Base-by-base conservation (phyloP, 306 rosid species). In the Fragaria iinumae region DNA sequence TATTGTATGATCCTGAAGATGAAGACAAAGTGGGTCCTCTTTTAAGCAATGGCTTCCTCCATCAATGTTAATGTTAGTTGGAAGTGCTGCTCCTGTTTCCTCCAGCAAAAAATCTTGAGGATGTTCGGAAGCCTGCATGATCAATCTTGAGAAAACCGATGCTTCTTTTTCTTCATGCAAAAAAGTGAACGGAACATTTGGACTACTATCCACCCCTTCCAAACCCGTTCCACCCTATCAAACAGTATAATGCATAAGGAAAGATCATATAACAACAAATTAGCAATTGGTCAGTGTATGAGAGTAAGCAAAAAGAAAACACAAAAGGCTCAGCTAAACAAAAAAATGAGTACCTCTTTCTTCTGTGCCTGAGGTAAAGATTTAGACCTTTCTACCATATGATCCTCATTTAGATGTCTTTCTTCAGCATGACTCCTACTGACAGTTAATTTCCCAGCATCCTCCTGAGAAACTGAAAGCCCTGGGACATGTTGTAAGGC, bases 341-440 rank as follows among this genome's bases (percentile, higher is more conserved):
- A 77, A 81, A 83, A 57, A 73, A n/a, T 41, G 20, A 25, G 67
- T 88, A 95, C 97, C 99, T 87, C 82, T 77, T 86, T 75, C 65
- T 48, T 69, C 52, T 77, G 86, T 81, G 70, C 71, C 60, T 78
- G 76, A 76, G 41, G 76, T 75, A 86, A 83, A 75, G 67, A 80
- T 71, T 78, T 60, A 72, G 83, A 79, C 38, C 76, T 74, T 63
- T 83, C 88, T 60, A 76, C 65, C 74, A 78, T 14, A 74, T 53
- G 47, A 74, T 83, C 85, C 77, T 71, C 60, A 16, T 74, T 77
- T 73, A 65, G 60, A 73, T 73, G 82, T 86, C 74, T 57, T 52
- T 55, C 90, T 70, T 84, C 81, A 34, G 65, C 77, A 47, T 77
- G 36, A 77, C 48, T 32, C 50, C 73, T 49, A 57, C 80, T 36